These are phyloP conservation scores for Apiotrichum veenhuisii DNA, from an alignment of 1,284 basidiomycete genomes.

Conservation along the genomic window DNA sequence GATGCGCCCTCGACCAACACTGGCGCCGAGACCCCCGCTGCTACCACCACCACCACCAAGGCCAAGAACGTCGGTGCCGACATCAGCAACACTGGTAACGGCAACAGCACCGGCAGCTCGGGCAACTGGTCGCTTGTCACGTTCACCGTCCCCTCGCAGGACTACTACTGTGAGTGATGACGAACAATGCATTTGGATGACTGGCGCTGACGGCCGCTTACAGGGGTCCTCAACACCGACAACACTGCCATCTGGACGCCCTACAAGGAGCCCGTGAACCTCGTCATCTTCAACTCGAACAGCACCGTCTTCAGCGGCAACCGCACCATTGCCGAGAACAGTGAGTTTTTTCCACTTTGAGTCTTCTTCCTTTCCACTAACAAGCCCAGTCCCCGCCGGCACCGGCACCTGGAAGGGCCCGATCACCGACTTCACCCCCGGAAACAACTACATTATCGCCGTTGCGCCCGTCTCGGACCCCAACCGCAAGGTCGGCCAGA, in stretches of 20 bases:
- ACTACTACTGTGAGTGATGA: slow-evolving; percentile 6
- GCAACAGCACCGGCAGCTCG: background rate
- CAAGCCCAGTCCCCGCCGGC: slow-evolving; percentile 15
- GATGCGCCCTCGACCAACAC: no score
- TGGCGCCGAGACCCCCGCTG: background rate
- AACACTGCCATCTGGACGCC: slow-evolving; percentile 14
- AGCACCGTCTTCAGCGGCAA: slow-evolving; percentile 1
- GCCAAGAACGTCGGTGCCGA: slow-evolving; percentile 6
- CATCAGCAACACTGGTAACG: slow-evolving; percentile 14
- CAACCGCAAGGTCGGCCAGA: slow-evolving; percentile 16
- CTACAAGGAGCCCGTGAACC: slow-evolving; percentile 9
- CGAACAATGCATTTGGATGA: background rate
- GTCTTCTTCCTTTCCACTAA: background rate
- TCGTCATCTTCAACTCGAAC: slow-evolving; percentile 19
- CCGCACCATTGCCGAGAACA: slow-evolving; percentile 8
- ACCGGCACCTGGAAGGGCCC: slow-evolving; percentile 23
- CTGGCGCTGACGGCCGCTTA: no score
- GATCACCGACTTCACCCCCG: slow-evolving; percentile 19
- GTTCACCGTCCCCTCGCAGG: slow-evolving; percentile 24
- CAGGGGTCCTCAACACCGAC: slow-evolving; percentile 11
- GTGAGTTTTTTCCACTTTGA: background rate
- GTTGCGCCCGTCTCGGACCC: slow-evolving; percentile 9
- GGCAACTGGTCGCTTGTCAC: slow-evolving; percentile 20
- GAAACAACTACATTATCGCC: slow-evolving; percentile 21
- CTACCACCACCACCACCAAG: slow-evolving; percentile 7